phyloP scores from a whole-genome alignment of 2,329 filamentous ascomycete genomes.

The Chrysosporium queenslandicum region DNA sequence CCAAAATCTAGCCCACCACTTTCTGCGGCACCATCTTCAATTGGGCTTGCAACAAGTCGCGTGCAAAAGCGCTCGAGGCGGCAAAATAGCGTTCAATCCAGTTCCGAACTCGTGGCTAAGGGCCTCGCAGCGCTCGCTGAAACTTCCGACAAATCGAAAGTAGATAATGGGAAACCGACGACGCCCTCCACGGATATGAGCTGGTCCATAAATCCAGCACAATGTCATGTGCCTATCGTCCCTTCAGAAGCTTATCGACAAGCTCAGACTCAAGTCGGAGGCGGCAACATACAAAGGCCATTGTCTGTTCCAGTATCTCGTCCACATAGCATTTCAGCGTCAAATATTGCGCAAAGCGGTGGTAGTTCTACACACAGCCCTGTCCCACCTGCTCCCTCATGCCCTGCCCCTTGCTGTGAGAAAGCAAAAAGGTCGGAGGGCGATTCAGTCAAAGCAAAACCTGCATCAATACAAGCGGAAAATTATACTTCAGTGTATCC shows the following conservation, averaged over 20 bases:
- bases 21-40: slow-evolving; percentile 18
- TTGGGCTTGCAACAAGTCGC: slow-evolving; percentile 22
- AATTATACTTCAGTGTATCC: not conserved
- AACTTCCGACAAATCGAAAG: not conserved
- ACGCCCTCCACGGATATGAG: not conserved
- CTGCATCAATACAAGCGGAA: not conserved
- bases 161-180: not conserved
- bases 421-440: not conserved
- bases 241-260: not conserved
- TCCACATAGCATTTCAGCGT: not conserved
- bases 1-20: slow-evolving; percentile 1
- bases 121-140: slow-evolving; percentile 1
- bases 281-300: not conserved
- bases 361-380: not conserved
- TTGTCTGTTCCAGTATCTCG: not conserved
- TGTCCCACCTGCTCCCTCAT: not conserved
- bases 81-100: slow-evolving; percentile 27
- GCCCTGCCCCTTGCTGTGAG: slow-evolving; percentile 3
- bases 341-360: not conserved
- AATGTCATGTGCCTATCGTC: not conserved
- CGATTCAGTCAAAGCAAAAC: not conserved
- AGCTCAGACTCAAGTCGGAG: not conserved
- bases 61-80: slow-evolving; percentile 30
- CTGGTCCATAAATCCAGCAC: not conserved
- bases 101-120: slow-evolving; percentile 29